These are phyloP conservation scores for Dryas integrifolia DNA, from an alignment of 331 rosid species.

Conservation along the genomic window DNA sequence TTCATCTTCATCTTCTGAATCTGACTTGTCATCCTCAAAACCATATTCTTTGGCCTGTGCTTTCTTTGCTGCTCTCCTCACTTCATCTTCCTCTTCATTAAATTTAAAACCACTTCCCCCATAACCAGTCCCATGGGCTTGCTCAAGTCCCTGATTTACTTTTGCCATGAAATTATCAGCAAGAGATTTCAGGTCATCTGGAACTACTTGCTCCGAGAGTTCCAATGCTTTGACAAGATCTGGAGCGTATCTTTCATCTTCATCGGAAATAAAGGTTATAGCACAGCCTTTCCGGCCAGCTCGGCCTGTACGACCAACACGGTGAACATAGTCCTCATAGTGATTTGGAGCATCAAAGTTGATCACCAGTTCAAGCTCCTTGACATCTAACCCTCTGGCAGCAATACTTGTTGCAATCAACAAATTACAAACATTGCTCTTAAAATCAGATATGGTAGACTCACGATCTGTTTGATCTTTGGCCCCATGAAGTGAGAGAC, in stretches of 20 bases:
- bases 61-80: slow-evolving; percentile 91
- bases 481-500: slow-evolving; percentile 84
- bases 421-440: slow-evolving; percentile 84
- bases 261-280: slow-evolving; percentile 85
- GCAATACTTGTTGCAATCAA: slow-evolving; percentile 88
- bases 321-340: slow-evolving; percentile 95
- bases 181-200: slow-evolving; percentile 76
- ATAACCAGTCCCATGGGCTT: slow-evolving; percentile 91
- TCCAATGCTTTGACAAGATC: slow-evolving; percentile 88
- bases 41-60: slow-evolving; percentile 97
- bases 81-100: slow-evolving; percentile 96
- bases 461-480: slow-evolving; percentile 96
- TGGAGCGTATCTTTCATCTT: slow-evolving; percentile 84
- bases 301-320: slow-evolving; percentile 94
- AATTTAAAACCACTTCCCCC: slow-evolving; percentile 98
- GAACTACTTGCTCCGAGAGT: slow-evolving; percentile 88
- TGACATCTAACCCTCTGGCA: slow-evolving; percentile 88
- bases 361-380: slow-evolving; percentile 90
- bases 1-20: slow-evolving; percentile 92
- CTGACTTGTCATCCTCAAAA: slow-evolving; percentile 93
- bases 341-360: slow-evolving; percentile 90
- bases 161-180: slow-evolving; percentile 73
- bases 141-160: slow-evolving; percentile 86
- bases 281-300: slow-evolving; percentile 95
- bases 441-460: slow-evolving; percentile 85